A percentile compares a stretch with the other conserved stretches of the same genome.
Evolutionary conservation across 2,329 filamentous ascomycete genomes (phyloP).

Genomic region (Decorospora gaudefroyi): DNA sequence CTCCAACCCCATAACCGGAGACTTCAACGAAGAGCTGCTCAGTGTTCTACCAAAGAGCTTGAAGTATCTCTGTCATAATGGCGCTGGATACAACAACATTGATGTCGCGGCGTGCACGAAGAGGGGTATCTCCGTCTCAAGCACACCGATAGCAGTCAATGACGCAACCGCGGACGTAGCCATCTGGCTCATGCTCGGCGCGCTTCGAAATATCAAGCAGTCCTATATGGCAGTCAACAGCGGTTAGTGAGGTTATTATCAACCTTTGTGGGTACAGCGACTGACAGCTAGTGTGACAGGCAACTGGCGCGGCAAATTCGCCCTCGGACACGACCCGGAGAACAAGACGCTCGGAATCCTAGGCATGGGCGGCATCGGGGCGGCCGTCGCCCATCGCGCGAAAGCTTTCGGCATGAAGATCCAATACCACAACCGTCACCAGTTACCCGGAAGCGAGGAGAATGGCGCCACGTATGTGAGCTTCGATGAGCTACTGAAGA

Average conservation of each 20-base stretch:
- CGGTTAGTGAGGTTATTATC: slow-evolving; percentile 38
- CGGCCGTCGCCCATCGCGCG: slow-evolving; percentile 55
- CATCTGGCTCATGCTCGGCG: slow-evolving; percentile 58
- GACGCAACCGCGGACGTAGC: slow-evolving; percentile 58
- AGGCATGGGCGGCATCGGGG: slow-evolving; percentile 65
- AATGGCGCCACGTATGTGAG: slow-evolving; percentile 58
- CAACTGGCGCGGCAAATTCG: slow-evolving; percentile 53
- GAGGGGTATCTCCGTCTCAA: slow-evolving; percentile 52
- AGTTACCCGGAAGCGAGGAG: slow-evolving; percentile 46
- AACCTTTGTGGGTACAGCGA: background rate
- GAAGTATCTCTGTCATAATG: slow-evolving; percentile 54
- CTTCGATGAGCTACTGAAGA: slow-evolving; percentile 60
- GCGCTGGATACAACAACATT: slow-evolving; percentile 65
- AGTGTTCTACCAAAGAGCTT: slow-evolving; percentile 49
- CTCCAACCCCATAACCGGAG: slow-evolving; percentile 57
- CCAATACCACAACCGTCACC: slow-evolving; percentile 62
- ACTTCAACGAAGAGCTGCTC: slow-evolving; percentile 54
- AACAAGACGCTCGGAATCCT: slow-evolving; percentile 61
- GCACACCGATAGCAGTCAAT: slow-evolving; percentile 56
- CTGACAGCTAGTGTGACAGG: slow-evolving; percentile 32
- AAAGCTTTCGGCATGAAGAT: slow-evolving; percentile 61
- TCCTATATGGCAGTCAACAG: slow-evolving; percentile 54
- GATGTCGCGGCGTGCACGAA: slow-evolving; percentile 59
- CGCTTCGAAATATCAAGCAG: slow-evolving; percentile 56
- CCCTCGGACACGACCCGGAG: slow-evolving; percentile 58